Percentiles rank a stretch among this genome's conserved stretches.
phyloP scores from a whole-genome alignment of 176 grass and related monocot species.

The Olyra latifolia region DNA sequence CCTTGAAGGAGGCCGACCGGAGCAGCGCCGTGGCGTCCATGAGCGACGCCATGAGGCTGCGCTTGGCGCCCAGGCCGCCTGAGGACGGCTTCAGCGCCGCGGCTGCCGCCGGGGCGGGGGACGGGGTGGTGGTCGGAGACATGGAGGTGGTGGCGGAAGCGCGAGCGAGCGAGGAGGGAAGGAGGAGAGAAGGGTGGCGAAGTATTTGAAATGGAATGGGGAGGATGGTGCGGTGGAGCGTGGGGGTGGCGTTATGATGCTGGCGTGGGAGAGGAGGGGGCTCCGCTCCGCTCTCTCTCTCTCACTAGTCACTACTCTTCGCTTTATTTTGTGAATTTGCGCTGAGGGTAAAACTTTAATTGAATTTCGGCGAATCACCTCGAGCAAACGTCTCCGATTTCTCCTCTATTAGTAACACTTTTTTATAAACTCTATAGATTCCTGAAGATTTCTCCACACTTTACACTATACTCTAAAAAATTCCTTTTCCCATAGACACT shows the following conservation, averaged over 20 bases:
- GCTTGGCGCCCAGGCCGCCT: constrained; percentile 42
- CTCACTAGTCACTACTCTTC: not conserved
- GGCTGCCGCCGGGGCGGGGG: constrained; percentile 1
- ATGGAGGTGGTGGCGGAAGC: constrained; percentile 20
- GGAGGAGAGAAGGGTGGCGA: not conserved
- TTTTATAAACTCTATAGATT: too few species aligned
- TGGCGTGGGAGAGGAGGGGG: constrained; percentile 14
- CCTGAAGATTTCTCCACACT: too few species aligned
- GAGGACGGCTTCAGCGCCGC: not conserved
- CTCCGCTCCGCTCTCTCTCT: not conserved
- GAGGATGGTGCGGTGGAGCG: not conserved
- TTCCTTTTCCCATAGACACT: too few species aligned
- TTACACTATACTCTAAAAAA: too few species aligned
- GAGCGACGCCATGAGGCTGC: constrained; percentile 75
- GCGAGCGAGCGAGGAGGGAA: not conserved
- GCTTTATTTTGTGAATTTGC: not conserved
- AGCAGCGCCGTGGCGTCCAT: constrained; percentile 71
- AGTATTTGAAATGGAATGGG: constrained; percentile 14
- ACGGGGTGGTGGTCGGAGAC: constrained; percentile 40
- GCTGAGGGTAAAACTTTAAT: too few species aligned
- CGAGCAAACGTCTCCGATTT: too few species aligned
- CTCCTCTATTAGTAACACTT: too few species aligned
- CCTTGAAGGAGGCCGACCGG: constrained; percentile 77
- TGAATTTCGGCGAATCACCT: too few species aligned
- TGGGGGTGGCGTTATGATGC: constrained; percentile 36